These are phyloP conservation scores for Aspergillus calidoustus DNA, from an alignment of 2,329 filamentous ascomycete species.

Conservation along the genomic window DNA sequence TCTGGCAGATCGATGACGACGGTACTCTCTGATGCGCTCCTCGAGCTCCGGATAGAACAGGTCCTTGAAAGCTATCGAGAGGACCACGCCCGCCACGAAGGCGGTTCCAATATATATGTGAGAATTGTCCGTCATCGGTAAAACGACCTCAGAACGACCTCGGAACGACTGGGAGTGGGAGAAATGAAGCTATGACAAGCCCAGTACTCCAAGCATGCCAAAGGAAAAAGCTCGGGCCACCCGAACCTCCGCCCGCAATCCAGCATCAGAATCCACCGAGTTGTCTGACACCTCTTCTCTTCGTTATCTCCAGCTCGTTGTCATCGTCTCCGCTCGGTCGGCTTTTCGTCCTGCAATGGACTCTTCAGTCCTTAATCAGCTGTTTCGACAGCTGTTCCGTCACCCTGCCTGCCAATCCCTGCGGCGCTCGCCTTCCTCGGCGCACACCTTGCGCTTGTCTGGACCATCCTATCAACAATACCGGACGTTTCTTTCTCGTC, in stretches of 20 bases:
- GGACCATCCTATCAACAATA: slow-evolving; percentile 35
- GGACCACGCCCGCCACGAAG: slow-evolving; percentile 75
- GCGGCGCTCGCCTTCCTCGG: slow-evolving; percentile 41
- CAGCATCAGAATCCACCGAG: slow-evolving; percentile 22
- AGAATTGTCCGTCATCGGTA: slow-evolving; percentile 38
- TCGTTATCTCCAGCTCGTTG: slow-evolving; percentile 21
- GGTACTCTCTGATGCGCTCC: slow-evolving; percentile 56
- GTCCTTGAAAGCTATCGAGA: slow-evolving; percentile 80
- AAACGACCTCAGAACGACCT: background rate
- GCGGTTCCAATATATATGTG: slow-evolving; percentile 67
- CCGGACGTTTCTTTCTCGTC: slow-evolving; percentile 42
- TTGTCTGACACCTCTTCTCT: slow-evolving; percentile 26
- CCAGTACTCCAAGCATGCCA: background rate
- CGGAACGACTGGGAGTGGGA: background rate
- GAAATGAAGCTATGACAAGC: background rate
- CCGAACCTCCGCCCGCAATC: slow-evolving; percentile 23
- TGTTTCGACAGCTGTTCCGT: slow-evolving; percentile 85
- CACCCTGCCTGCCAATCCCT: slow-evolving; percentile 68
- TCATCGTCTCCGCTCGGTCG: slow-evolving; percentile 12
- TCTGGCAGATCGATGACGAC: slow-evolving; percentile 36
- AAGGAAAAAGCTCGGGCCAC: slow-evolving; percentile 46
- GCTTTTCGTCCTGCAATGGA: slow-evolving; percentile 65
- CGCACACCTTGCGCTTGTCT: slow-evolving; percentile 30
- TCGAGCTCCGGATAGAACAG: slow-evolving; percentile 76
- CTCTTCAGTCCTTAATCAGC: slow-evolving; percentile 73